Percentiles rank a stretch among this genome's conserved stretches.
Evolutionary conservation across 108 stramenopile species (phyloP).

Genomic region (Thalassiosira profunda): DNA sequence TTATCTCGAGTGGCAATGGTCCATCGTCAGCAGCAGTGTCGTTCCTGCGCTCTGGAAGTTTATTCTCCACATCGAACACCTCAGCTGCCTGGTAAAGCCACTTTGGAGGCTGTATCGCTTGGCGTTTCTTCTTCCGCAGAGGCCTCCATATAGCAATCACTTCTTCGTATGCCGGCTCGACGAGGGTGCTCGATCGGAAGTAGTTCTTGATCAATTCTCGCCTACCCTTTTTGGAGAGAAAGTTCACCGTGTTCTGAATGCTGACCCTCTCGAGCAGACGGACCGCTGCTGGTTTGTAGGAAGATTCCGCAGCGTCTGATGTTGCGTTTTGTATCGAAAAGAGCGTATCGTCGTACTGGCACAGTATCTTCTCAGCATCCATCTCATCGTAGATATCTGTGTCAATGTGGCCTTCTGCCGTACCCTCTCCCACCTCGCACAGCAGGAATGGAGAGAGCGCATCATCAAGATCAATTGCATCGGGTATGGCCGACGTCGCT

Average conservation of each 20-base stretch:
- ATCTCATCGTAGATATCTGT: slow-evolving; percentile 15
- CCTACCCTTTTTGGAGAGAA: slow-evolving; percentile 62
- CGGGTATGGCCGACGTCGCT: background rate
- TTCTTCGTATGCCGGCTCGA: slow-evolving; percentile 86
- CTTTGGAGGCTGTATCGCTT: slow-evolving; percentile 52
- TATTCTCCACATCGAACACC: slow-evolving; percentile 77
- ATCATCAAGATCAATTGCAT: slow-evolving; percentile 39
- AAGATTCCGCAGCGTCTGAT: background rate
- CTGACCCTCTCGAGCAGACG: slow-evolving; percentile 78
- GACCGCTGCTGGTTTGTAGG: slow-evolving; percentile 27
- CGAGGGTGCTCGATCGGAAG: slow-evolving; percentile 64
- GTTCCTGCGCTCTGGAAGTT: slow-evolving; percentile 27
- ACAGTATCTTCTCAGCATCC: background rate
- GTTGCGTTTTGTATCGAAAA: slow-evolving; percentile 55
- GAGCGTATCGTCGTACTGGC: slow-evolving; percentile 16
- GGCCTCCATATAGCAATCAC: slow-evolving; percentile 83
- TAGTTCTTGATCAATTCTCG: slow-evolving; percentile 52
- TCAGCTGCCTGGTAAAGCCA: slow-evolving; percentile 68
- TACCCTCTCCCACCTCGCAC: slow-evolving; percentile 41
- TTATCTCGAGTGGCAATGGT: slow-evolving; percentile 68
- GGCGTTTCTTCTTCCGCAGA: slow-evolving; percentile 18
- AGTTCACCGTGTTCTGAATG: slow-evolving; percentile 76
- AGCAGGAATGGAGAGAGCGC: slow-evolving; percentile 64
- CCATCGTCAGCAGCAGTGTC: background rate
- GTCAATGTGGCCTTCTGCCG: background rate